Conservation (phyloP, 768 basidiomycete species). For the Tulasnella sp. region DNA sequence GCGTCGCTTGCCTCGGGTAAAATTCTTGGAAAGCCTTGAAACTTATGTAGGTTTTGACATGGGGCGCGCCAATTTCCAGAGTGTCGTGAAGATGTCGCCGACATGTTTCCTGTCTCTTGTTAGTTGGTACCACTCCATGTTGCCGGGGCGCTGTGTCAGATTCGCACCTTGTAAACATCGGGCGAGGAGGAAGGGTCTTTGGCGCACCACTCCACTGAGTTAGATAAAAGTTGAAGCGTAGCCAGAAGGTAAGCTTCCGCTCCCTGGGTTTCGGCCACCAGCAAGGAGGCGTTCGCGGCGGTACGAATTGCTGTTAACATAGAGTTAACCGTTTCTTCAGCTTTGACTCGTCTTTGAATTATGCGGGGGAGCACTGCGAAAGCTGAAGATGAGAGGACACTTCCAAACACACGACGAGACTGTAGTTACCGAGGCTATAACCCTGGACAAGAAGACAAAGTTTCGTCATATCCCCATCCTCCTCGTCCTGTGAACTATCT, state of each 20-base stretch:
- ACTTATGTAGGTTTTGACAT: neutral
- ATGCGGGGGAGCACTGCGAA: neutral
- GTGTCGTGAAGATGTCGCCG: neutral
- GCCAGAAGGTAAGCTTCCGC: neutral
- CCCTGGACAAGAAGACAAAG: neutral
- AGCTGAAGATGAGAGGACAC: neutral
- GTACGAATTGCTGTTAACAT: neutral
- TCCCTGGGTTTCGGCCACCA: neutral
- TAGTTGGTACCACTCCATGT: neutral
- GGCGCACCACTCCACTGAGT: neutral
- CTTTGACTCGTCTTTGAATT: neutral
- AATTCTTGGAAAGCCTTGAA: neutral
- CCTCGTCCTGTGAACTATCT: neutral
- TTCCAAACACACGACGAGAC: neutral
- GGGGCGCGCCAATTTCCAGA: neutral
- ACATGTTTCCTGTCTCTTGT: neutral
- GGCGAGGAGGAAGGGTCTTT: neutral
- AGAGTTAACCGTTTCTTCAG: neutral
- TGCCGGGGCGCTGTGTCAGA: neutral
- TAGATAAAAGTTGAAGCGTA: neutral
- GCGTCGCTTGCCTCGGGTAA: neutral
- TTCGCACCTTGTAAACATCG: neutral
- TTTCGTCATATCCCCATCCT: neutral
- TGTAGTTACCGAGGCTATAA: neutral
- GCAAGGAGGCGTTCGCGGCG: neutral